Evolutionary conservation across 2,329 filamentous ascomycete species (phyloP), one percentile per base, ranked within the genome.

Genomic region (Incumbomyces delicatus): DNA sequence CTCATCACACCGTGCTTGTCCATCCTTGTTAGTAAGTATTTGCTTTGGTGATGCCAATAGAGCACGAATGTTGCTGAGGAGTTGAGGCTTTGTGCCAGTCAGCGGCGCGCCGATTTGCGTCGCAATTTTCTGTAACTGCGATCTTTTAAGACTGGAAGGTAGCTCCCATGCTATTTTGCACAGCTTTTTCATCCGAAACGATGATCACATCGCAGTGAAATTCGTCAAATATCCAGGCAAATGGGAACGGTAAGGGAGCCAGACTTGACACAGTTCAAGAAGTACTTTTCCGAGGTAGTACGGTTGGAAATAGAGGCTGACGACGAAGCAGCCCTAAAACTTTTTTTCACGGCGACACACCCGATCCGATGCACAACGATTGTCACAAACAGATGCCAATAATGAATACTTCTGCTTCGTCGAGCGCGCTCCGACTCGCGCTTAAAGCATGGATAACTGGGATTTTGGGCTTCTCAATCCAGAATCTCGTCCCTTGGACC

Each of bases 51-150:
- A 41, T 20, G 48, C 48, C 58, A 51, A 31, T 47, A 68, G 66
- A 44, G 65, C 58, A 27, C 66, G 56, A 14, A 86, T 66, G 1
- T 76, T 72, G n/a, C 65, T 56, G 10, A 69, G 57, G 3, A 86
- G 68, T 11, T 69, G 63, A 1, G 68, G 52, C 58, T 86, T 87
- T 3, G 72, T 76, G 4, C 83, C 83, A 0, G 75, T 69, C 1
- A 67, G 72, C 18, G 72, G 66, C 31, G 80, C 70, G 7, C 81
- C 83, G 47, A 77, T 83, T 50, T 73, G 70, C 46, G 72, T 71
- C 4, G 81, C 78, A 32, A 86, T 62, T 31, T 70, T 65, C 57
- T 79, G 77, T 17, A 87, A 65, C 39, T 78, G 67, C 35, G 66
- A 61, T 27, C 66, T 60, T 57, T 77, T 80, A 27, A 80, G 16